Base-by-base conservation (phyloP, 495 filamentous ascomycete species). In the Filosporella fistucella region DNA sequence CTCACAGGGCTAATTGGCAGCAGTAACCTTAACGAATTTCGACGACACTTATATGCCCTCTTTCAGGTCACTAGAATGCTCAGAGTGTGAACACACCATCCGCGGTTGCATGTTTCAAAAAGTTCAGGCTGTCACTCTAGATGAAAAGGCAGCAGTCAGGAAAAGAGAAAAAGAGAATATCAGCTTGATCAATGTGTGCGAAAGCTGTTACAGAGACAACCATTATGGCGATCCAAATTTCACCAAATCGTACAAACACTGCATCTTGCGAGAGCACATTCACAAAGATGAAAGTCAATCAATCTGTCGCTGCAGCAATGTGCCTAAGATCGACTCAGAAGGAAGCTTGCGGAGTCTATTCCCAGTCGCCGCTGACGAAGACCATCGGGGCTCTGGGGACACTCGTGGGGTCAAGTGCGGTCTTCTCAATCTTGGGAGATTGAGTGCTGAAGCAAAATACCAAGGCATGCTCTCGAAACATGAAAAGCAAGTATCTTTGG, bases 181-280 rank as follows among this genome's bases (percentile, higher is more conserved):
- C 5, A 23, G 10, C 2, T 13, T 20, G 4, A 21, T 40, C 5
- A 8, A n/a, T 8, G 18, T 62, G 14, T 62, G 59, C 34, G 54
- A 60, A n/a, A 53, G 32, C 42, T 62, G 59, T 29, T 60, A 62
- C 28, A 45, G 43, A 23, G 43, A 17, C 4, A 6, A 36, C 21
- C 20, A 33, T 36, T 33, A 34, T 22, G 43, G 30, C n/a, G 11
- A 34, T 4, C 5, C 13, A 4, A n/a, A 3, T 12, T 46, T 35
- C 17, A 32, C 52, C n/a, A 69, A 68, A 39, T 8, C 32, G 8
- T 63, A 64, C 47, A 68, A 64, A 37, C 65, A 68, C 21, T 34
- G 28, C 21, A 35, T 46, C 10, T 22, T 46, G 16, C 10, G 11
- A 6, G 32, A 63, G 11, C 29, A 40, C 18, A 62, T 66, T 24